Conservation (phyloP, 768 basidiomycete genomes). For the Pleurotus salmoneostramineus region DNA sequence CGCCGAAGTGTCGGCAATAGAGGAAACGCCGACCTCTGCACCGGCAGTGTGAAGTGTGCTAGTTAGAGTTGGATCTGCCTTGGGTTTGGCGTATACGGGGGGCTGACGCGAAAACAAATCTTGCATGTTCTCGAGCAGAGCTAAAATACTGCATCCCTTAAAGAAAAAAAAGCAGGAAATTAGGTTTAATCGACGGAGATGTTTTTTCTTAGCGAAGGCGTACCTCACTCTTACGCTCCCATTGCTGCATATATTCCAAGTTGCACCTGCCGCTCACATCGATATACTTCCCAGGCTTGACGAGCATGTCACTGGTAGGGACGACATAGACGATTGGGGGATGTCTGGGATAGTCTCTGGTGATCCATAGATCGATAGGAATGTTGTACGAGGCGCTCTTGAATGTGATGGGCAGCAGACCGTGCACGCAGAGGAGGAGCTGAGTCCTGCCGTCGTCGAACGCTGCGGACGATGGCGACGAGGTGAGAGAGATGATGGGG, state of each 20-base stretch:
- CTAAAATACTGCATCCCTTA: slow-evolving; percentile 75
- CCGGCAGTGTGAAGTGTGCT: slow-evolving; percentile 23
- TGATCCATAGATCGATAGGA: slow-evolving; percentile 86
- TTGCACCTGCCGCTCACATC: slow-evolving; percentile 77
- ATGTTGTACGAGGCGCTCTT: slow-evolving; percentile 84
- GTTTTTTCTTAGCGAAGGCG: slow-evolving; percentile 8
- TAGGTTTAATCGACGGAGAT: background rate
- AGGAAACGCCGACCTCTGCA: slow-evolving; percentile 18
- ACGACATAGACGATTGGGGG: slow-evolving; percentile 91
- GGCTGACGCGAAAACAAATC: slow-evolving; percentile 81
- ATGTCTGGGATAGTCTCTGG: slow-evolving; percentile 75
- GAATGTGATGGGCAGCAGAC: slow-evolving; percentile 85
- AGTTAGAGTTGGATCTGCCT: slow-evolving; percentile 19
- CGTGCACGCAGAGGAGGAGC: slow-evolving; percentile 86
- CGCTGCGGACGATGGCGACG: slow-evolving; percentile 37
- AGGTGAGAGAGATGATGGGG: background rate
- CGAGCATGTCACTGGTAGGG: slow-evolving; percentile 87
- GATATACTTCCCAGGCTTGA: slow-evolving; percentile 70
- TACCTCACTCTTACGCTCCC: slow-evolving; percentile 86
- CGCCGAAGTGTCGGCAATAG: slow-evolving; percentile 22
- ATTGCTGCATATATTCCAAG: slow-evolving; percentile 67
- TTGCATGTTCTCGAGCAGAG: slow-evolving; percentile 74
- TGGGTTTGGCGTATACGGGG: slow-evolving; percentile 86
- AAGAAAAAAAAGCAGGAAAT: slow-evolving; percentile 2
- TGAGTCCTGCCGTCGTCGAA: slow-evolving; percentile 95